Conservation (phyloP, 2,329 filamentous ascomycete species). For the Cryphonectria naterciae region DNA sequence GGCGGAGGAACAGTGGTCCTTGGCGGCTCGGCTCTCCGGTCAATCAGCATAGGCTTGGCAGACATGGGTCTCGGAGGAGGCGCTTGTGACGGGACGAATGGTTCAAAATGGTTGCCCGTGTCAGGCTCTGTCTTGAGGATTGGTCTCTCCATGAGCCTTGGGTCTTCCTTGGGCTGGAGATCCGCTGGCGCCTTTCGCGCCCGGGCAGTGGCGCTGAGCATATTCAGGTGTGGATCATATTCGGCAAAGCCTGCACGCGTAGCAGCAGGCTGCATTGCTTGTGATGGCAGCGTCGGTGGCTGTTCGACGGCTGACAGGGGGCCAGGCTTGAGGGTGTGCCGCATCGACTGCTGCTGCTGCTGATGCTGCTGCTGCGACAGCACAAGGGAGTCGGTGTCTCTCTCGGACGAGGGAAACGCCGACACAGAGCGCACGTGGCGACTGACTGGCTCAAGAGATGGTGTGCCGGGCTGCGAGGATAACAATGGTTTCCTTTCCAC, state of each 20-base stretch:
- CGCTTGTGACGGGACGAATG: conserved; percentile 46
- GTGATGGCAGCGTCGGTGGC: conserved; percentile 34
- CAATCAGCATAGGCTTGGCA: conserved; percentile 45
- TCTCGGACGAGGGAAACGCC: conserved; percentile 21
- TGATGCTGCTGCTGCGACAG: conserved; percentile 33
- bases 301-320: conserved; percentile 34
- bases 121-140: conserved; percentile 58
- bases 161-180: conserved; percentile 36
- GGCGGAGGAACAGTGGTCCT: conserved; percentile 42
- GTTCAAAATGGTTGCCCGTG: conserved; percentile 49
- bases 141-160: conserved; percentile 34
- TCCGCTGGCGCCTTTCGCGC: conserved; percentile 40
- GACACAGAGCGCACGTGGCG: conserved; percentile 25
- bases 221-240: conserved; percentile 22
- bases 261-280: conserved; percentile 37
- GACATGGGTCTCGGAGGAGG: conserved; percentile 37
- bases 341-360: conserved; percentile 40
- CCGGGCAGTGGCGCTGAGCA: conserved; percentile 34
- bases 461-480: conserved; percentile 25
- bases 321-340: conserved; percentile 46
- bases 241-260: conserved; percentile 32
- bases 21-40: conserved; percentile 48
- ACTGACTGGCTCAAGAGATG: conserved; percentile 19
- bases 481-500: conserved; percentile 26
- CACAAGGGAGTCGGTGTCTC: conserved; percentile 25